Evolutionary conservation across 768 basidiomycete genomes (phyloP).

Genomic region (Hirschioporus abietinus): DNA sequence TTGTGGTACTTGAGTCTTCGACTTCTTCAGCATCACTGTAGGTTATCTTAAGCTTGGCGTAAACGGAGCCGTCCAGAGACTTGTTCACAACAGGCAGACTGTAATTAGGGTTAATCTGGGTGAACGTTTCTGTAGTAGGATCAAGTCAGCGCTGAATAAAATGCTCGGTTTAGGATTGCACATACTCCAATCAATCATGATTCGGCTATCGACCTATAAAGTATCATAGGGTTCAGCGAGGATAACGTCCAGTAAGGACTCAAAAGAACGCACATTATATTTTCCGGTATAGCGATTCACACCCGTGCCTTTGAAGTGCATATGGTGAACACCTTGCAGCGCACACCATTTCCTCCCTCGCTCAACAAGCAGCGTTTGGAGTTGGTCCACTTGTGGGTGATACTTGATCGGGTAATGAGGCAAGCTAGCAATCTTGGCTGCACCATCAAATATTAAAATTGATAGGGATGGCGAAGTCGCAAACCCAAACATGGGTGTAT

Average conservation of each 20-base stretch:
- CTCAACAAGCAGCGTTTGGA: constrained; percentile 34
- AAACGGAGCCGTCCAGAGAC: not conserved
- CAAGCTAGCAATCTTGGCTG: constrained; percentile 18
- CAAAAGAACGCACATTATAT: constrained; percentile 36
- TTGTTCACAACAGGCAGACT: constrained; percentile 27
- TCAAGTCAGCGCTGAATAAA: constrained; percentile 1
- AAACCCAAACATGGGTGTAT: not conserved
- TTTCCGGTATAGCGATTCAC: constrained; percentile 34
- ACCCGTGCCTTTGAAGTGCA: constrained; percentile 50
- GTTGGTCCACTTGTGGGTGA: constrained; percentile 37
- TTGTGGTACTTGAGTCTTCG: not conserved
- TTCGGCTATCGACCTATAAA: constrained; percentile 44
- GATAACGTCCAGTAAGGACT: constrained; percentile 4
- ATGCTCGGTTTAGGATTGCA: constrained; percentile 6
- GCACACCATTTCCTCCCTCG: constrained; percentile 56
- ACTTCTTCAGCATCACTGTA: not conserved
- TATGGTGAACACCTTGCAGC: constrained; percentile 51
- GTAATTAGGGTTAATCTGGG: constrained; percentile 47
- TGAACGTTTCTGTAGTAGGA: constrained; percentile 37
- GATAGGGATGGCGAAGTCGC: not conserved
- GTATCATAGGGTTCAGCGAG: not conserved
- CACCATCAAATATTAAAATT: not conserved
- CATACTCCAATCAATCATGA: constrained; percentile 57
- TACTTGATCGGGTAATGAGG: constrained; percentile 51
- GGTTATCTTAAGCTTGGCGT: not conserved